Evolutionary conservation across 345 rosid species (phyloP).

Genomic region (Camelina neglecta): DNA sequence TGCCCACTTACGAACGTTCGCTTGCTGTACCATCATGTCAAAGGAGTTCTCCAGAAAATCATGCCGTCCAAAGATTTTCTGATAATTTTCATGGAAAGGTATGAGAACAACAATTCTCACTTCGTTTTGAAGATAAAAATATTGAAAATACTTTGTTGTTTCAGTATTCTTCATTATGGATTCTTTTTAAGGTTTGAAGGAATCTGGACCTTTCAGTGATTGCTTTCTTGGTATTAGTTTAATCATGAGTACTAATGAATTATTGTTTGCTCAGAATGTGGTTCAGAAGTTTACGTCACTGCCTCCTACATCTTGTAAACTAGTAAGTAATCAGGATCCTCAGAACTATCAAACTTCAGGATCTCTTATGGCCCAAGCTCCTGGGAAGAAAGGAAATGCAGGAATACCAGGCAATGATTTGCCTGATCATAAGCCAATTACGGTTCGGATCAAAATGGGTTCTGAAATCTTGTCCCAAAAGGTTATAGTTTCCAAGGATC

Average conservation of each 20-base stretch:
- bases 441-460: conserved; percentile 66
- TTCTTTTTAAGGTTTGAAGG: not conserved
- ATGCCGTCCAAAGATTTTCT: not conserved
- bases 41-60: conserved; percentile 44
- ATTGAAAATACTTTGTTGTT: not conserved
- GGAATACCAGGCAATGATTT: conserved; percentile 39
- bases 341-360: conserved; percentile 41
- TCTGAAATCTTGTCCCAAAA: conserved; percentile 50
- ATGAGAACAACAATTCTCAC: not conserved
- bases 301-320: conserved; percentile 34
- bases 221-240: not conserved
- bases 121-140: not conserved
- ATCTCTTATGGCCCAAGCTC: conserved; percentile 43
- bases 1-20: conserved; percentile 53
- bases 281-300: conserved; percentile 51
- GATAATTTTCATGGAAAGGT: not conserved
- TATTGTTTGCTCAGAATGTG: conserved; percentile 51
- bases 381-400: conserved; percentile 46
- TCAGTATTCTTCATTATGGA: not conserved
- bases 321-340: conserved; percentile 39
- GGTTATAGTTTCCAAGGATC: conserved; percentile 51
- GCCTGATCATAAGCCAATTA: conserved; percentile 52
- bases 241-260: not conserved
- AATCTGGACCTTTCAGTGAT: not conserved
- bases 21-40: conserved; percentile 43